Evolutionary conservation across 2,329 filamentous ascomycete genomes (phyloP).

Genomic region (Colletotrichum incanum): DNA sequence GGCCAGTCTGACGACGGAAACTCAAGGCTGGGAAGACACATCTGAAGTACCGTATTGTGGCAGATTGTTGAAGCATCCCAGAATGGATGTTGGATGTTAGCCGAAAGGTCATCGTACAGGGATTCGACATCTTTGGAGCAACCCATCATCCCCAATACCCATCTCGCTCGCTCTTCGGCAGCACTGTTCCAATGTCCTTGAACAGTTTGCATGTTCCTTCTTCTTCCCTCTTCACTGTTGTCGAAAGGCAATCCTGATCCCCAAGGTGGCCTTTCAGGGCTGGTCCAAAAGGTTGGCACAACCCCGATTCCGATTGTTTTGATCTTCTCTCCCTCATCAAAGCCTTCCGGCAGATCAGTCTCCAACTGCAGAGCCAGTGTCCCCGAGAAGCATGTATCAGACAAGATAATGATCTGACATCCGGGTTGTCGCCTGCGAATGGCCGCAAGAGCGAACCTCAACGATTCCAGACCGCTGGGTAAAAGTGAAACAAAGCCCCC

Average conservation of each 20-base stretch:
- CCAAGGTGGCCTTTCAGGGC: slow-evolving; percentile 22
- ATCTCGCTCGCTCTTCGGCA: slow-evolving; percentile 22
- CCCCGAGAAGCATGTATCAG: slow-evolving; percentile 31
- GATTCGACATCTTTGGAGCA: slow-evolving; percentile 6
- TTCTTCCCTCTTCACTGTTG: background rate
- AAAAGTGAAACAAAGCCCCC: slow-evolving; percentile 20
- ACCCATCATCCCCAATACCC: slow-evolving; percentile 20
- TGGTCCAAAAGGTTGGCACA: slow-evolving; percentile 28
- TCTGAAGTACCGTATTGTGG: slow-evolving; percentile 55
- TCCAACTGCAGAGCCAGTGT: slow-evolving; percentile 14
- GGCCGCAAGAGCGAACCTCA: slow-evolving; percentile 22
- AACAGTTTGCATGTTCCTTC: background rate
- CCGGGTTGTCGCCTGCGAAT: slow-evolving; percentile 1
- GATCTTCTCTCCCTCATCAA: background rate
- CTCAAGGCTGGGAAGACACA: slow-evolving; percentile 54
- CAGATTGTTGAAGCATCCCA: slow-evolving; percentile 36
- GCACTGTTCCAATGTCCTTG: background rate
- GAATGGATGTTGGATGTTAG: background rate
- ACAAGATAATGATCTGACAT: slow-evolving; percentile 1
- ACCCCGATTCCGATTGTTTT: slow-evolving; percentile 22
- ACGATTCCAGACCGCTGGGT: slow-evolving; percentile 22
- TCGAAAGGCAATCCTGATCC: slow-evolving; percentile 24
- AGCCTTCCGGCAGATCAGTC: slow-evolving; percentile 13
- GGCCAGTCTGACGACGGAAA: slow-evolving; percentile 56
- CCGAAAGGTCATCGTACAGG: slow-evolving; percentile 5